These are phyloP conservation scores for Coemansia sp. DNA, from an alignment of 192 early-diverging fungal genomes.

Conservation along the genomic window DNA sequence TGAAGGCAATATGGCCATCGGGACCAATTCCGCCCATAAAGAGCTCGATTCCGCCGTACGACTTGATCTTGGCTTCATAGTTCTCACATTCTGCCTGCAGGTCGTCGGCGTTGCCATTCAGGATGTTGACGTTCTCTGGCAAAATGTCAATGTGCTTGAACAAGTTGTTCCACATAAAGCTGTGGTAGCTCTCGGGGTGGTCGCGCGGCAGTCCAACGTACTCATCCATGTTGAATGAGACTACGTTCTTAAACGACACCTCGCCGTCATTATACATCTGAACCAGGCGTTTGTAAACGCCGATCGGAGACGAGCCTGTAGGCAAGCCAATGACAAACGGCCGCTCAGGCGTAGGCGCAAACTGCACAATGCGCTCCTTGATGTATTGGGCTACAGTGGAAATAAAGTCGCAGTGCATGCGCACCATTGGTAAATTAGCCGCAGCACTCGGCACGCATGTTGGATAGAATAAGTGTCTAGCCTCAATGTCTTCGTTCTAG, in stretches of 20 bases:
- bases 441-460: not conserved
- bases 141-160: constrained; percentile 86
- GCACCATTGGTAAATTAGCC: not conserved
- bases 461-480: not conserved
- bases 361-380: constrained; percentile 75
- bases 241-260: constrained; percentile 75
- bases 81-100: constrained; percentile 76
- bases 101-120: constrained; percentile 81
- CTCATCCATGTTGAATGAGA: constrained; percentile 94
- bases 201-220: constrained; percentile 80
- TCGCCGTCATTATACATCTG: constrained; percentile 65
- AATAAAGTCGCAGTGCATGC: not conserved
- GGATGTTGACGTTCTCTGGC: constrained; percentile 80
- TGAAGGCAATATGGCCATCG: constrained; percentile 91
- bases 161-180: constrained; percentile 89
- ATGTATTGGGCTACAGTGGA: constrained; percentile 71
- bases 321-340: constrained; percentile 87
- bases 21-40: constrained; percentile 89
- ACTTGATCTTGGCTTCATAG: constrained; percentile 78
- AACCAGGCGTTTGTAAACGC: constrained; percentile 78
- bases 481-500: not conserved
- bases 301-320: constrained; percentile 83
- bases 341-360: constrained; percentile 67
- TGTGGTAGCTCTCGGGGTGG: constrained; percentile 86
- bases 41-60: constrained; percentile 82